Evolutionary conservation across 371 early-diverging fungal species (phyloP).

Genomic region (Pancytospora philotis): DNA sequence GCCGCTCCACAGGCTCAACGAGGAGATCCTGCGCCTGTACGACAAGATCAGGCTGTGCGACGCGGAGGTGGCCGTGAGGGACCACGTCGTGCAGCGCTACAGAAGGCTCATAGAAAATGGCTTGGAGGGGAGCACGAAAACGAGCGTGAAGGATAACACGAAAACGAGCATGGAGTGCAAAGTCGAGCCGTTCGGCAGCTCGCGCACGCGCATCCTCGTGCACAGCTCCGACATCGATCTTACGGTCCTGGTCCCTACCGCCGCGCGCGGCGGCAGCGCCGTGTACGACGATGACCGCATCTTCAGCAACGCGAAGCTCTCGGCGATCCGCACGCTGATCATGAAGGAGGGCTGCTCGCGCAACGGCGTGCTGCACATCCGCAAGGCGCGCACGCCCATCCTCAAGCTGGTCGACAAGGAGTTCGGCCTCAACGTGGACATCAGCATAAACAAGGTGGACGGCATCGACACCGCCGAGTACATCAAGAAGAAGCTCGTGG

Average conservation of each 20-base stretch:
- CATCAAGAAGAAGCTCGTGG: constrained; percentile 62
- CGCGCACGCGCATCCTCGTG: constrained; percentile 23
- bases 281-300: background rate
- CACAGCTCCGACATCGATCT: constrained; percentile 49
- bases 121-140: background rate
- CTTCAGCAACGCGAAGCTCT: constrained; percentile 21
- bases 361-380: constrained; percentile 32
- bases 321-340: constrained; percentile 25
- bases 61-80: constrained; percentile 6
- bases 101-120: constrained; percentile 17
- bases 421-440: constrained; percentile 69
- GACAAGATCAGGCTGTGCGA: constrained; percentile 18
- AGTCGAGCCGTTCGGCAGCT: constrained; percentile 41
- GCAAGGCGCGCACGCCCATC: constrained; percentile 68
- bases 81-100: constrained; percentile 16
- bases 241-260: constrained; percentile 16
- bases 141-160: background rate
- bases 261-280: background rate
- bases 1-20: constrained; percentile 16
- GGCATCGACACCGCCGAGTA: constrained; percentile 64
- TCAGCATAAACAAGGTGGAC: constrained; percentile 66
- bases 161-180: constrained; percentile 4
- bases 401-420: constrained; percentile 69
- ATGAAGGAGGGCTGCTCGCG: background rate
- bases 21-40: constrained; percentile 19